phyloP scores from a whole-genome alignment of 331 rosid genomes.

The Ulmus americana region DNA sequence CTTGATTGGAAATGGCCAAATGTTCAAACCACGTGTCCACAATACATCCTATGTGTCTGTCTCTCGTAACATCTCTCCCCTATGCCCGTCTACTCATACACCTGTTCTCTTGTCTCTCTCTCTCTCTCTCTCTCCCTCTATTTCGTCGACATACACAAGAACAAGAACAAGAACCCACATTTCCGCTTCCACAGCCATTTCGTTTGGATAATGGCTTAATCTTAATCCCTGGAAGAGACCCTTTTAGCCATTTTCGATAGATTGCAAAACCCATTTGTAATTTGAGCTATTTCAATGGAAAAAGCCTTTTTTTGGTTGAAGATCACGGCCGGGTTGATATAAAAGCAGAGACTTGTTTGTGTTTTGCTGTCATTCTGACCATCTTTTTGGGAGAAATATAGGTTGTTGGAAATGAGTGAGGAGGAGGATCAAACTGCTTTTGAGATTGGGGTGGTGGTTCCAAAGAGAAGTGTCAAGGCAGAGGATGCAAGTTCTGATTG shows the following conservation, averaged over 20 bases:
- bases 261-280: background rate
- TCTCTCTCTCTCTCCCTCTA: background rate
- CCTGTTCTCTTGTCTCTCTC: constrained; percentile 16
- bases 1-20: too few species aligned
- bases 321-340: background rate
- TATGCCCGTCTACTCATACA: constrained; percentile 25
- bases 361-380: background rate
- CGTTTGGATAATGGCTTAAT: constrained; percentile 3
- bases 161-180: constrained; percentile 11
- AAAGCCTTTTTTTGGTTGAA: background rate
- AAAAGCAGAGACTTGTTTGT: background rate
- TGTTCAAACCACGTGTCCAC: constrained; percentile 27
- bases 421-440: constrained; percentile 50
- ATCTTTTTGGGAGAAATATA: background rate
- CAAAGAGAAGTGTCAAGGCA: constrained; percentile 41
- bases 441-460: constrained; percentile 82
- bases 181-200: constrained; percentile 10
- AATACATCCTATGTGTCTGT: constrained; percentile 20
- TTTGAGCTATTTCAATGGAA: background rate
- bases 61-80: constrained; percentile 13
- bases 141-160: constrained; percentile 15
- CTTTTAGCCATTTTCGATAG: background rate
- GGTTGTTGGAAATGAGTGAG: constrained; percentile 39
- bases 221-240: background rate
- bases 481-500: constrained; percentile 41